Percentiles rank a stretch among this genome's conserved stretches.
Conservation (phyloP, 257 asterid genomes). For the Cruciata laevipes region DNA sequence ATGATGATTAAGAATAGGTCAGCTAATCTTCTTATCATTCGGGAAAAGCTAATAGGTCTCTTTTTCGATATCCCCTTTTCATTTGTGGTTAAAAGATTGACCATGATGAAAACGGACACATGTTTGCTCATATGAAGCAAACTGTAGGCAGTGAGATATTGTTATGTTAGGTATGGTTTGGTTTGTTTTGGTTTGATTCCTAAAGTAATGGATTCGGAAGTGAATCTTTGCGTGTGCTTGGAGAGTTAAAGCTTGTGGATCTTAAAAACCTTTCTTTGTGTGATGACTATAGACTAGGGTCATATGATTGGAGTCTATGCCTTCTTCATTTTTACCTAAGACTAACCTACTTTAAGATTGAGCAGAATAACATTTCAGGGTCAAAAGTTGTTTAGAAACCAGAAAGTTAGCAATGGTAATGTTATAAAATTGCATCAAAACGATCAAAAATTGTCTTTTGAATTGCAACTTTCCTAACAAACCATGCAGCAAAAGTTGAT, state of each 20-base stretch:
- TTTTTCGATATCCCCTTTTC: not conserved
- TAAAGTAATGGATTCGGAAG: constrained; percentile 1
- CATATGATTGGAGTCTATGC: not conserved
- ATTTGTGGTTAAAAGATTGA: not conserved
- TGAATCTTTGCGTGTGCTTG: not conserved
- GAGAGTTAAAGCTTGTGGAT: not conserved
- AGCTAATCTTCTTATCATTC: not conserved
- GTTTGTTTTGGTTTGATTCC: not conserved
- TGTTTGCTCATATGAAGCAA: too few relatives aligned
- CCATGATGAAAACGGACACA: not conserved
- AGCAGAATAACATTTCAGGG: not conserved
- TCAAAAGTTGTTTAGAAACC: not conserved
- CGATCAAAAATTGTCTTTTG: not conserved
- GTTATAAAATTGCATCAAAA: not conserved
- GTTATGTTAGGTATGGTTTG: not conserved
- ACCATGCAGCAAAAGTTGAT: not conserved
- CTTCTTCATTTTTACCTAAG: not conserved
- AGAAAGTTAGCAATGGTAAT: not conserved
- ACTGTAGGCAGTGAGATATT: not conserved
- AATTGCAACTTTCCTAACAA: not conserved
- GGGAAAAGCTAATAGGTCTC: not conserved
- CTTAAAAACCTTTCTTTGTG: not conserved
- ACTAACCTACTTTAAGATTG: not conserved
- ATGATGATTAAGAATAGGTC: not conserved
- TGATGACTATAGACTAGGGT: not conserved